These are phyloP conservation scores for Fusarium bactridioides DNA, from an alignment of 2,329 filamentous ascomycete genomes.

Conservation along the genomic window DNA sequence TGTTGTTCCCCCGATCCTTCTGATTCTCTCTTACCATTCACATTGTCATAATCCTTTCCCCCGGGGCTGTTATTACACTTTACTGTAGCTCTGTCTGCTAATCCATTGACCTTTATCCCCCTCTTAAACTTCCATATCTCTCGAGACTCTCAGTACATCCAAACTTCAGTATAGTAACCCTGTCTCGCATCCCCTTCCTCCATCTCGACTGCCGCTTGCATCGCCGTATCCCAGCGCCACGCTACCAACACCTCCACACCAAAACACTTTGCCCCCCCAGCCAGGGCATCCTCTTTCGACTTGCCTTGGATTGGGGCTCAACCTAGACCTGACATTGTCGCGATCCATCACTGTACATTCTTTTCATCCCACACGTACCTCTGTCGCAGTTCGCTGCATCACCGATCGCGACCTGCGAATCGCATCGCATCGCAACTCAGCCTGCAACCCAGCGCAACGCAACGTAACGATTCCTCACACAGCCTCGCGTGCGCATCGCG, in stretches of 20 bases:
- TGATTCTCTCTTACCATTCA: slow-evolving; percentile 4
- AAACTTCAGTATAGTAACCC: slow-evolving; percentile 11
- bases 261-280: slow-evolving; percentile 36
- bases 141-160: background rate
- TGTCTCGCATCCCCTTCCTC: slow-evolving; percentile 19
- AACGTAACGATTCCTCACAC: slow-evolving; percentile 5
- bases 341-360: slow-evolving; percentile 22
- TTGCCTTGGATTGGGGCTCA: slow-evolving; percentile 23
- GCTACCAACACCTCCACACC: slow-evolving; percentile 39
- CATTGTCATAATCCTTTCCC: slow-evolving; percentile 14
- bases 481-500: slow-evolving; percentile 42
- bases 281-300: slow-evolving; percentile 30
- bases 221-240: slow-evolving; percentile 39
- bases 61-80: background rate
- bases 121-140: background rate
- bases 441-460: background rate
- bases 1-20: slow-evolving; percentile 29
- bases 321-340: slow-evolving; percentile 28
- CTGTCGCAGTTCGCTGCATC: slow-evolving; percentile 32
- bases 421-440: slow-evolving; percentile 24
- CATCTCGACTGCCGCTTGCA: slow-evolving; percentile 37
- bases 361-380: slow-evolving; percentile 6
- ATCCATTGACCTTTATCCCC: slow-evolving; percentile 12
- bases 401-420: slow-evolving; percentile 34
- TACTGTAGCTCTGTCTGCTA: background rate